phyloP scores from a whole-genome alignment of 345 rosid genomes.

The Linum lewisii region DNA sequence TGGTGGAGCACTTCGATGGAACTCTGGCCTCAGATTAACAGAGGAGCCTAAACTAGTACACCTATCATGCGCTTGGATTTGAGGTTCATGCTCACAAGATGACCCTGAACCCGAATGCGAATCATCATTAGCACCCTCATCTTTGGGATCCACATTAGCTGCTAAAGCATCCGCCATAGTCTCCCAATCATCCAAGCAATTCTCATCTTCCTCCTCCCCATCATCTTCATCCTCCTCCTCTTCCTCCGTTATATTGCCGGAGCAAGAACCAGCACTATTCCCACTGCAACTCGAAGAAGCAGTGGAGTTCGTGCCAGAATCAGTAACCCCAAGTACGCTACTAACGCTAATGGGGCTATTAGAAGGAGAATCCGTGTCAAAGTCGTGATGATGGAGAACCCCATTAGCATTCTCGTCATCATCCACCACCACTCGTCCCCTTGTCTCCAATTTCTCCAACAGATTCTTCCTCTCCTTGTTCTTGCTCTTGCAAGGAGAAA shows the following conservation, averaged over 20 bases:
- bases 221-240: slow-evolving; percentile 33
- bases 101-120: slow-evolving; percentile 17
- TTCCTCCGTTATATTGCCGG: slow-evolving; percentile 75
- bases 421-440: slow-evolving; percentile 20
- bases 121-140: slow-evolving; percentile 19
- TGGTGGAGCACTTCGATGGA: slow-evolving; percentile 17
- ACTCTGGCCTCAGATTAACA: slow-evolving; percentile 23
- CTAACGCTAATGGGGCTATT: slow-evolving; percentile 47
- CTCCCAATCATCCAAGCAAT: slow-evolving; percentile 94
- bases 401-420: slow-evolving; percentile 23
- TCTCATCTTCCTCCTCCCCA: slow-evolving; percentile 27
- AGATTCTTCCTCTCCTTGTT: slow-evolving; percentile 23
- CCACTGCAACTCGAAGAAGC: slow-evolving; percentile 34
- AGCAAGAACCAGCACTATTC: slow-evolving; percentile 67
- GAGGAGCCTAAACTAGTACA: slow-evolving; percentile 17
- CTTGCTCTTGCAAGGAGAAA: slow-evolving; percentile 6
- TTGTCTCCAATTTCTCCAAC: slow-evolving; percentile 33
- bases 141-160: slow-evolving; percentile 41
- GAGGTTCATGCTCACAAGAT: slow-evolving; percentile 15
- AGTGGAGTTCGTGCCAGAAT: slow-evolving; percentile 39
- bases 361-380: slow-evolving; percentile 45
- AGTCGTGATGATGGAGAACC: slow-evolving; percentile 23
- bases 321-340: slow-evolving; percentile 25
- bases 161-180: slow-evolving; percentile 92
- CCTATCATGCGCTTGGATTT: slow-evolving; percentile 17